phyloP scores from a whole-genome alignment of 2,329 filamentous ascomycete genomes.

The Microcyclospora pomicola region DNA sequence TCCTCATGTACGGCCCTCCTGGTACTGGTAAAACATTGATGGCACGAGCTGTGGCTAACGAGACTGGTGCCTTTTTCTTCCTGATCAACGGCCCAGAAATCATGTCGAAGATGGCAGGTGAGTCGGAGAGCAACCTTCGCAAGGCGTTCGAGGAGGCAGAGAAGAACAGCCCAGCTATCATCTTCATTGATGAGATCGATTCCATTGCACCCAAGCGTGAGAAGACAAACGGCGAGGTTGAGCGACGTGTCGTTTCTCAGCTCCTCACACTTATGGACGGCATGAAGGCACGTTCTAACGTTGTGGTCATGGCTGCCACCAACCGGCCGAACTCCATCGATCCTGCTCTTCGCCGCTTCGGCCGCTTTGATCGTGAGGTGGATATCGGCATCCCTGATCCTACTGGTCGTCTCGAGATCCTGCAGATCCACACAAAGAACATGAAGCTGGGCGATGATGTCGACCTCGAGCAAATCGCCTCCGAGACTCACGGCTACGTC shows the following conservation, averaged over 20 bases:
- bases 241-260: slow-evolving; percentile 96
- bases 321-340: slow-evolving; percentile 99
- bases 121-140: slow-evolving; percentile 93
- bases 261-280: slow-evolving; percentile 96
- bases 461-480: slow-evolving; percentile 88
- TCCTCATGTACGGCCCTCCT: slow-evolving; percentile 82
- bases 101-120: slow-evolving; percentile 99
- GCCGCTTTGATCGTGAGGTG: slow-evolving; percentile 96
- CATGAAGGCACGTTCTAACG: slow-evolving; percentile 98
- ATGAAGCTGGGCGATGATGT: slow-evolving; percentile 98
- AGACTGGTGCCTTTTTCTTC: slow-evolving; percentile 99
- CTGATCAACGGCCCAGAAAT: slow-evolving; percentile 98
- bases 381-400: slow-evolving; percentile 97
- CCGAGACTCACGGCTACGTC: slow-evolving; percentile 97
- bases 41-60: slow-evolving; percentile 96
- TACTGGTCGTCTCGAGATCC: slow-evolving; percentile 94
- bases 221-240: slow-evolving; percentile 98
- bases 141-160: slow-evolving; percentile 99
- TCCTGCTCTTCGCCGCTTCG: slow-evolving; percentile 90
- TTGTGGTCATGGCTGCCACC: slow-evolving; percentile 97
- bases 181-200: slow-evolving; percentile 99
- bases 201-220: slow-evolving; percentile 99
- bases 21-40: slow-evolving; percentile 99
- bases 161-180: slow-evolving; percentile 98
- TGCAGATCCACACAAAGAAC: slow-evolving; percentile 99